These are phyloP conservation scores for Annona cherimola DNA, from an alignment of 164 flowering plant genomes.

Conservation along the genomic window DNA sequence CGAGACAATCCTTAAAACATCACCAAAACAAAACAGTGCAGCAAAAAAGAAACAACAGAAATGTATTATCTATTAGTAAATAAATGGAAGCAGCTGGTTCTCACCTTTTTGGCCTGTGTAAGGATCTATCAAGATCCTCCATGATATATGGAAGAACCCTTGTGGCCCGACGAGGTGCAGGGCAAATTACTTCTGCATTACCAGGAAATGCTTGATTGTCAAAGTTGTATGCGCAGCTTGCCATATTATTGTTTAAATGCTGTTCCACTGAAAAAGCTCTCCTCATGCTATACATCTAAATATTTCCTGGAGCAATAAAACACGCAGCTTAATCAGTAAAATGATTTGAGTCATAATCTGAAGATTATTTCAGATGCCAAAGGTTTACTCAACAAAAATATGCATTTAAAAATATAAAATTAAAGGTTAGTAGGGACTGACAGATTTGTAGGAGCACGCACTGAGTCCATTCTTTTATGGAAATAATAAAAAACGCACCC, in stretches of 20 bases:
- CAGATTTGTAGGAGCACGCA: too few species aligned
- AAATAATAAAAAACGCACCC: too few species aligned
- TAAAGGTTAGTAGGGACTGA: too few species aligned
- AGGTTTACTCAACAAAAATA: too few species aligned
- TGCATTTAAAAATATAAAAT: too few species aligned
- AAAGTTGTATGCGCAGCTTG: constrained; percentile 7
- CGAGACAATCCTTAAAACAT: neutral
- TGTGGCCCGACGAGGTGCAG: constrained; percentile 18
- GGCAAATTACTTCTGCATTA: constrained; percentile 15
- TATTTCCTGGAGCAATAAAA: constrained; percentile 2
- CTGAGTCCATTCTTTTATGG: too few species aligned
- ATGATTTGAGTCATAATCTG: too few species aligned
- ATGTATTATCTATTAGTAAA: neutral
- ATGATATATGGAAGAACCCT: constrained; percentile 10
- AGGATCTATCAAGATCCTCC: constrained; percentile 17
- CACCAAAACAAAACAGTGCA: neutral
- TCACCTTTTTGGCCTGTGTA: constrained; percentile 17
- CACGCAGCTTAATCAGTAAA: neutral
- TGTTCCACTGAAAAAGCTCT: constrained; percentile 6
- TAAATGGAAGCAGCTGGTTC: neutral
- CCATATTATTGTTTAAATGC: neutral
- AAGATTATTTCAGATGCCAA: too few species aligned
- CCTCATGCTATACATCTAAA: constrained; percentile 13
- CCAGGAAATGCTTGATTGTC: constrained; percentile 5
- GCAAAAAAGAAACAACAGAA: neutral